These are phyloP conservation scores for Fusarium sp. DNA, from an alignment of 2,329 filamentous ascomycete genomes.

Conservation along the genomic window DNA sequence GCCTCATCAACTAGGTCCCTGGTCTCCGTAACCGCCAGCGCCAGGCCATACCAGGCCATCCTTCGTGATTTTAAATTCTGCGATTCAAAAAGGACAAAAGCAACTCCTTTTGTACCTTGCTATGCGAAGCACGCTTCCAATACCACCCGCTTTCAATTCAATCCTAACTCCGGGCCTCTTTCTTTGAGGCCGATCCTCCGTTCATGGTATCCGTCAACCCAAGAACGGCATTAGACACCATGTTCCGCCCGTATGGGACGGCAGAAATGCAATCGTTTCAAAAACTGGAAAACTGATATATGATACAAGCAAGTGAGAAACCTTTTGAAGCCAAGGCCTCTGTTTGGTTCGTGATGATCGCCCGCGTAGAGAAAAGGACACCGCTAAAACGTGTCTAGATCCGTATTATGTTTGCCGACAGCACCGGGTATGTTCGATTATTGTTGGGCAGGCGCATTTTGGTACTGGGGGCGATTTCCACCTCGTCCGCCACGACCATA, in stretches of 20 bases:
- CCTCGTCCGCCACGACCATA: slow-evolving; percentile 56
- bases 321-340: slow-evolving; percentile 16
- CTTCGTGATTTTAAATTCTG: slow-evolving; percentile 28
- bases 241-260: slow-evolving; percentile 26
- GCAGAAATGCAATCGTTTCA: slow-evolving; percentile 39
- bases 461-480: slow-evolving; percentile 50
- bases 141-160: slow-evolving; percentile 41
- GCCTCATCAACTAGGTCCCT: slow-evolving; percentile 39
- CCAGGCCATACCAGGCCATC: slow-evolving; percentile 42
- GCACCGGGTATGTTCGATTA: slow-evolving; percentile 26
- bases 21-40: slow-evolving; percentile 36
- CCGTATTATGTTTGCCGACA: slow-evolving; percentile 3
- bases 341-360: slow-evolving; percentile 18
- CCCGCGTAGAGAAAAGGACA: slow-evolving; percentile 7
- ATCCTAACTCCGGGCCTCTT: slow-evolving; percentile 47
- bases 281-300: slow-evolving; percentile 48
- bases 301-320: slow-evolving; percentile 42
- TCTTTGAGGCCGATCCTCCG: slow-evolving; percentile 28
- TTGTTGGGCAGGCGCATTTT: slow-evolving; percentile 46
- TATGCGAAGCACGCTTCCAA: slow-evolving; percentile 33
- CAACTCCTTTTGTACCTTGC: slow-evolving; percentile 36
- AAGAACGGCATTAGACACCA: slow-evolving; percentile 23
- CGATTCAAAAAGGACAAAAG: slow-evolving; percentile 45
- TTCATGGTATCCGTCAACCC: slow-evolving; percentile 34
- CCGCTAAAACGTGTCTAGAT: slow-evolving; percentile 4